Conservation (phyloP, 352 stramenopile genomes). For the Phytophthora cactorum region DNA sequence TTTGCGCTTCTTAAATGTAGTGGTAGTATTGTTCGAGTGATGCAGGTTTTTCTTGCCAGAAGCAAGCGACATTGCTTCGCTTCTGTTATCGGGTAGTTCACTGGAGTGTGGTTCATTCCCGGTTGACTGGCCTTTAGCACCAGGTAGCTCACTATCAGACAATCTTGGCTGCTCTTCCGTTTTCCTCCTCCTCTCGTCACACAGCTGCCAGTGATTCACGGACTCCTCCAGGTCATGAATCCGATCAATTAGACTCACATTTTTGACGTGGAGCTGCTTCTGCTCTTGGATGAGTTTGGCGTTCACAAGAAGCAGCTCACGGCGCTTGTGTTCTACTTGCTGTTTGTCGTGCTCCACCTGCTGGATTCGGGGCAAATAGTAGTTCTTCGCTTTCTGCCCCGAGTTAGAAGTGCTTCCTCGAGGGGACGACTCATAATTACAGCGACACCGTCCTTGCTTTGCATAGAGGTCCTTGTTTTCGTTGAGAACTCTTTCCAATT, state of each 20-base stretch:
- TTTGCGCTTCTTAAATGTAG: slow-evolving; percentile 8
- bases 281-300: slow-evolving; percentile 73
- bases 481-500: slow-evolving; percentile 54
- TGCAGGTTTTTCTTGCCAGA: too few species aligned
- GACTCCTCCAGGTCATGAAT: slow-evolving; percentile 57
- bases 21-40: too few species aligned
- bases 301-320: slow-evolving; percentile 72
- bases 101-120: not conserved
- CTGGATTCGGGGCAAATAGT: slow-evolving; percentile 55
- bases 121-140: too few species aligned
- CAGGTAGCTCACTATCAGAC: too few species aligned
- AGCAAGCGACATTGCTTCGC: not conserved
- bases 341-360: slow-evolving; percentile 55
- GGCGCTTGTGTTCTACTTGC: slow-evolving; percentile 55
- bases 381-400: slow-evolving; percentile 25
- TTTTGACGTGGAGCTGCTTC: slow-evolving; percentile 58
- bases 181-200: slow-evolving; percentile 56
- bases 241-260: slow-evolving; percentile 28
- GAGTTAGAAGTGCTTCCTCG: not conserved
- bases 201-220: slow-evolving; percentile 55
- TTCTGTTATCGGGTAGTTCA: not conserved
- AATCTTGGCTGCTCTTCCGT: slow-evolving; percentile 23
- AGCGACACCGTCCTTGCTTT: slow-evolving; percentile 27
- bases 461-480: slow-evolving; percentile 50
- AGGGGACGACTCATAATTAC: slow-evolving; percentile 2